Base-by-base conservation (phyloP, 208 protist genomes). In the Trypanosoma vivax region DNA sequence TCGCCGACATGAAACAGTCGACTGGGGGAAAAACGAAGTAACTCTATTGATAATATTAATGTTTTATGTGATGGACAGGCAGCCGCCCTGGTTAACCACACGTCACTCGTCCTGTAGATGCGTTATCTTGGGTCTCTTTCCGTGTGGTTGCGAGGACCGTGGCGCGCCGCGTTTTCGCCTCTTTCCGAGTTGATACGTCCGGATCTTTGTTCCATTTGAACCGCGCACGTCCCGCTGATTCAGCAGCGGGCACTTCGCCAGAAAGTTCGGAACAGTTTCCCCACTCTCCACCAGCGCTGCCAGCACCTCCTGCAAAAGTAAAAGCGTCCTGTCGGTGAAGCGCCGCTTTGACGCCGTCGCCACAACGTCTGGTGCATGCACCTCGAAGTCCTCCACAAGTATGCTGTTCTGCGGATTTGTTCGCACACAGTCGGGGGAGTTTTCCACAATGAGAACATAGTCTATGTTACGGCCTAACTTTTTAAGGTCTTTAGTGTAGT, bases 401-500 rank as follows among this genome's bases (percentile, higher is more conserved):
- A 93, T 93, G 43, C 79, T 62, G 53, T 93, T 93, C 34, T 82
- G 64, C 23, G 81, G 81, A 51, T 93, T 93, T 0, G 56, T 66
- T 5, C 82, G 76, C 11, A 90, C 71, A 61, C 86, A 93, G 58
- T 88, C 86, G 25, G 86, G 82, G 2, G 86, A 89, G 70, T 93
- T 93, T 38, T 93, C 86, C 14, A 93, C 68, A 64, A 93, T 88
- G 40, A 93, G 78, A 48, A 84, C 88, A 49, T 82, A 77, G 59
- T 87, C 63, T 11, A 93, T 53, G 50, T 84, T 70, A 9, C 86
- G 60, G 28, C 82, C 86, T 5, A 93, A 70, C 53, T 78, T 68
- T 19, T 54, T 74, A n/a, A 93, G 60, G 55, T 93, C 86, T 53
- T 93, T 93, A 4, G 86, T 88, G 63, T 89, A 90, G 60, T 88